phyloP scores from a whole-genome alignment of 2,329 filamentous ascomycete species.

The Cordyceps farinosa region DNA sequence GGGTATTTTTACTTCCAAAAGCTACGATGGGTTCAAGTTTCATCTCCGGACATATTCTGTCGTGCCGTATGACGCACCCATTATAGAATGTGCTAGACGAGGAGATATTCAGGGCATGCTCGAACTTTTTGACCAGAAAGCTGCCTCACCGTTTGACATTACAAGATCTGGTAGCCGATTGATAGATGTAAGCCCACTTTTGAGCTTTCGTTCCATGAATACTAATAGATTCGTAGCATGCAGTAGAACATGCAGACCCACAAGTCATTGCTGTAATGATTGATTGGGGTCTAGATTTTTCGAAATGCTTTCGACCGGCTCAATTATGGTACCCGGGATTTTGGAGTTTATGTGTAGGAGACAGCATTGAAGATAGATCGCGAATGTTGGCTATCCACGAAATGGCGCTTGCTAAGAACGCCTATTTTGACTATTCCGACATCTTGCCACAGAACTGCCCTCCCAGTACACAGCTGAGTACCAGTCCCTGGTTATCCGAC shows the following conservation, averaged over 20 bases:
- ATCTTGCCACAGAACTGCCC: no score
- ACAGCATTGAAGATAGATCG: no score
- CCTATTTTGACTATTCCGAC: no score
- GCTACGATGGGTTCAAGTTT: neutral
- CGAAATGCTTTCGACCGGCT: neutral
- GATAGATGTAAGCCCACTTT: neutral
- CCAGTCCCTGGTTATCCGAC: no score
- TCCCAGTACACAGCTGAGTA: no score
- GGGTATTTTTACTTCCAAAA: neutral
- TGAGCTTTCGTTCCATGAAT: neutral
- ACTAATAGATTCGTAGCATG: neutral
- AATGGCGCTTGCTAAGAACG: no score
- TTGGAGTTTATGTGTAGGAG: no score
- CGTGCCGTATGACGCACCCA: neutral
- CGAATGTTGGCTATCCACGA: no score
- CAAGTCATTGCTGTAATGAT: neutral
- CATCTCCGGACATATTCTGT: neutral
- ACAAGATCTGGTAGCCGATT: neutral
- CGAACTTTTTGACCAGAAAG: neutral
- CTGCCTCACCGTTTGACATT: conserved; percentile 1
- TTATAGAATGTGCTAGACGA: neutral
- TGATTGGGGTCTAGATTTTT: neutral
- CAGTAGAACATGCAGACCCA: neutral
- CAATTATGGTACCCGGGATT: no score
- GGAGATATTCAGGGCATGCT: neutral